These are phyloP conservation scores for Pugionium cornutum DNA, from an alignment of 345 rosid genomes.

Conservation along the genomic window DNA sequence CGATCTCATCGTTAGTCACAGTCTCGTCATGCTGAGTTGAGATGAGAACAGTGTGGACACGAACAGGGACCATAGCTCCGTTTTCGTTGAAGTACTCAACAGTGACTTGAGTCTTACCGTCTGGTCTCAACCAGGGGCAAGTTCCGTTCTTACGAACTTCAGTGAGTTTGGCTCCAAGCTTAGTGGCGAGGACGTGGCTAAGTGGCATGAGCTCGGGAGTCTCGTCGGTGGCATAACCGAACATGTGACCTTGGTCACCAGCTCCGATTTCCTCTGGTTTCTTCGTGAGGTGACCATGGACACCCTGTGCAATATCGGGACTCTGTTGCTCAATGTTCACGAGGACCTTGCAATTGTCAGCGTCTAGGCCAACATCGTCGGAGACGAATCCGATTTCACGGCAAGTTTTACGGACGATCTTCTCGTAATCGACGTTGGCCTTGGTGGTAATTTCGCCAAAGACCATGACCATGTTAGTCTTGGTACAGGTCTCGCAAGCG, in stretches of 20 bases:
- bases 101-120: constrained; percentile 47
- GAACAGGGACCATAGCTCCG: constrained; percentile 47
- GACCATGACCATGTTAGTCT: constrained; percentile 82
- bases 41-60: constrained; percentile 47
- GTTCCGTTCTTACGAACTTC: constrained; percentile 59
- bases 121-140: constrained; percentile 44
- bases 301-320: constrained; percentile 75
- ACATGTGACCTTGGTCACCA: constrained; percentile 81
- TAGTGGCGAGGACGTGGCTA: constrained; percentile 70
- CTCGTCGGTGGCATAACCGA: constrained; percentile 75
- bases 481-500: constrained; percentile 75
- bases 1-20: constrained; percentile 47
- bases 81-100: constrained; percentile 43
- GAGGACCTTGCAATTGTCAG: constrained; percentile 65
- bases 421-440: constrained; percentile 65
- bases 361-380: constrained; percentile 63
- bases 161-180: constrained; percentile 74
- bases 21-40: constrained; percentile 49
- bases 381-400: constrained; percentile 61
- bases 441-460: constrained; percentile 77
- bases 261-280: constrained; percentile 72
- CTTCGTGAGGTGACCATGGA: constrained; percentile 69
- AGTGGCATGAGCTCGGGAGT: constrained; percentile 75
- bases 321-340: constrained; percentile 77
- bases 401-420: constrained; percentile 71